Evolutionary conservation across 2,329 filamentous ascomycete genomes (phyloP), one percentile per base, ranked within the genome.

Genomic region (Mycosphaerella sp.): DNA sequence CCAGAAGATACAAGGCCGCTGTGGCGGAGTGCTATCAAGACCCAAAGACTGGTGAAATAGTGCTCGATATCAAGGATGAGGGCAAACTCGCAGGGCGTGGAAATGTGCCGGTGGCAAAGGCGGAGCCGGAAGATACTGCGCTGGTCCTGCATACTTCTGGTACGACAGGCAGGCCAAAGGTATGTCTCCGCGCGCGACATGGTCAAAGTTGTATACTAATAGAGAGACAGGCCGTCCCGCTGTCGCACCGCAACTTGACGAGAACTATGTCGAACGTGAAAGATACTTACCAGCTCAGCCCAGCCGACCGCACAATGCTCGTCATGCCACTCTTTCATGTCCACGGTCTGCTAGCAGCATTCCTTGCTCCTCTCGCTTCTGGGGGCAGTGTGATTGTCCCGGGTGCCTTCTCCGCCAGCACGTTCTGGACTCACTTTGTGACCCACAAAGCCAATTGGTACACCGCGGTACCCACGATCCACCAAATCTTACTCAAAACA

Each of bases 321-420:
- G 88, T 95, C 56, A 95, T 95, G 89, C 89, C 89, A 14, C 79
- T 95, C 1, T 95, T 95, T 78, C 89, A 95, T 72, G 89, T 95
- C 46, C 89, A 93, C 67, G 89, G 89, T n/a, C 79, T 95, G 2
- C 78, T 95, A 11, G 90, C 89, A 57, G 89, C 82, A 17, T 87
- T 95, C 63, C 78, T 95, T 3, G 86, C 87, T 1, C 87, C 89
- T 1, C 77, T 95, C 9, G 77, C 79, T 61, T 85, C 86, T 2
- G 86, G 85, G 31, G 87, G 89, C 52, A 91, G 87, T 6, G 86
- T 90, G 57, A 78, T 95, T 54, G 85, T 95, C 4, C 89, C 89
- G 2, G 65, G 77, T 50, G 86, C 84, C 66, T 95, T 95, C 78
- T 92, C 87, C 3, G 88, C 89, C 7, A 80, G 81, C 1, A 84